phyloP scores from a whole-genome alignment of 495 filamentous ascomycete genomes.

The Aspergillus indologenus region DNA sequence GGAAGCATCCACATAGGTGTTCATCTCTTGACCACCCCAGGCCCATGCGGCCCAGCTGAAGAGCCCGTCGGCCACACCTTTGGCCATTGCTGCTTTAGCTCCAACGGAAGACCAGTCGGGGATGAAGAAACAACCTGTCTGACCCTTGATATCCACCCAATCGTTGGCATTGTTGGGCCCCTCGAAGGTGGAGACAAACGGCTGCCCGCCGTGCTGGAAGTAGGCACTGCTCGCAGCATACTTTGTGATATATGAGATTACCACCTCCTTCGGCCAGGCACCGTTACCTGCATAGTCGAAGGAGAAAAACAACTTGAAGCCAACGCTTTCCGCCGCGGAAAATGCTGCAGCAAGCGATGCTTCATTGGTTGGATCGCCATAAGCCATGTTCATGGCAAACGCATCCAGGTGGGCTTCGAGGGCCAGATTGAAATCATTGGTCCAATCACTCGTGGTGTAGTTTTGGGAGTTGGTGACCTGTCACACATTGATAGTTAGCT shows the following conservation, averaged over 20 bases:
- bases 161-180: conserved; percentile 51
- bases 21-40: conserved; percentile 50
- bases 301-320: conserved; percentile 64
- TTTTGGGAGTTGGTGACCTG: too few species aligned
- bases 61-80: conserved; percentile 42
- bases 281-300: conserved; percentile 61
- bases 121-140: conserved; percentile 51
- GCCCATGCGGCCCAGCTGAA: conserved; percentile 62
- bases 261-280: conserved; percentile 50
- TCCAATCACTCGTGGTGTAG: conserved; percentile 42
- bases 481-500: too few species aligned
- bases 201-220: conserved; percentile 46
- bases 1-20: conserved; percentile 45
- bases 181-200: conserved; percentile 70
- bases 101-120: conserved; percentile 62
- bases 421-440: conserved; percentile 55
- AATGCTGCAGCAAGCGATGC: conserved; percentile 48
- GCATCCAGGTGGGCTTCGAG: conserved; percentile 63
- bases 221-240: conserved; percentile 50
- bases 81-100: conserved; percentile 18
- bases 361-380: conserved; percentile 42
- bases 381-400: conserved; percentile 67
- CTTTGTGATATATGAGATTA: conserved; percentile 51
- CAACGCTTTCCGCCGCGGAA: conserved; percentile 43
- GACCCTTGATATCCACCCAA: conserved; percentile 51